phyloP scores from a whole-genome alignment of 441 rosid genomes.

The Hypseocharis bilobata region DNA sequence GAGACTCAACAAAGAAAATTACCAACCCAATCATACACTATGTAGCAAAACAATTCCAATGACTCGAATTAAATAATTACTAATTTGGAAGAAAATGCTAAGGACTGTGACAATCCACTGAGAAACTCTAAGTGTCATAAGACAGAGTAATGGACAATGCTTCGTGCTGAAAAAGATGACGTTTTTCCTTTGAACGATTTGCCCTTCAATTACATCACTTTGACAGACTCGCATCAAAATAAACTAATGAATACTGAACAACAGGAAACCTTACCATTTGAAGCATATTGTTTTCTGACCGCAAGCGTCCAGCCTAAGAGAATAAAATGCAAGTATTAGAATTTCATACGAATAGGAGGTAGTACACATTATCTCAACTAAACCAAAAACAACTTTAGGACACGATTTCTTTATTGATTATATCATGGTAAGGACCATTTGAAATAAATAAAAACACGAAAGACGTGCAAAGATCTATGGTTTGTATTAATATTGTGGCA shows the following conservation, averaged over 20 bases:
- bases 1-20: background rate
- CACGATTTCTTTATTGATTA: background rate
- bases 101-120: background rate
- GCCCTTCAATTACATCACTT: background rate
- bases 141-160: background rate
- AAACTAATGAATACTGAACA: background rate
- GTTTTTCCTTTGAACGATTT: background rate
- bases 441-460: background rate
- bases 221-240: constrained; percentile 5
- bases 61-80: too few relatives aligned
- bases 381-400: background rate
- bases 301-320: constrained; percentile 47
- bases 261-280: constrained; percentile 50
- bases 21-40: too few relatives aligned
- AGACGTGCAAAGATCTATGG: background rate
- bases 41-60: too few relatives aligned
- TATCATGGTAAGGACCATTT: background rate
- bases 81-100: background rate
- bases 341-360: background rate
- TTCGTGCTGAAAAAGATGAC: background rate
- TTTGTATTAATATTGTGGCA: too few relatives aligned
- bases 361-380: background rate
- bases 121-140: background rate
- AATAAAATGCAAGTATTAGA: constrained; percentile 6
- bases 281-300: constrained; percentile 61